Evolutionary conservation across 2,329 filamentous ascomycete species (phyloP), one percentile per base, ranked within the genome.

Genomic region (Aspergillus pseudotamarii): DNA sequence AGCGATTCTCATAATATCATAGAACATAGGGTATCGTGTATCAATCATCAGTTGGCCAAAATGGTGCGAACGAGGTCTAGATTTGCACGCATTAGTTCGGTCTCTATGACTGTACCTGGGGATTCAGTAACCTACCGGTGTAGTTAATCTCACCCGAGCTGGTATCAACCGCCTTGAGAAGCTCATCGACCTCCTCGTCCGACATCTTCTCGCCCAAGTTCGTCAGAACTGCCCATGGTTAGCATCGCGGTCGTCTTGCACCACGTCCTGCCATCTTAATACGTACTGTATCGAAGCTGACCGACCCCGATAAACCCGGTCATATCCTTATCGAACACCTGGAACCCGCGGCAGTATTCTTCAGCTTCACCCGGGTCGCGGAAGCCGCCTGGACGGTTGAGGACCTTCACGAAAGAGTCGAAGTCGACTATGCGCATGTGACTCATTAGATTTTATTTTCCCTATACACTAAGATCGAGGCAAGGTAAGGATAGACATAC

Each of bases 201-300:
- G 91, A 92, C 93, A 99, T 97, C 86, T 98, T 98, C 89, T 99
- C 95, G 74, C 95, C 95, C 73, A 99, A 83, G 79, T 98, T 98
- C 62, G 95, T 99, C 75, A 99, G 83, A 78, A 99, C 94, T 85
- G 59, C 54, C 38, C 12, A 46, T 43, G 19, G 34, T 66, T 36
- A 64, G 61, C 41, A 55, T 58, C 48, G 6, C 11, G 2, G 4
- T 14, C 48, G 19, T n/a, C 34, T 4, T 50, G 11, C 5, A 45
- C 43, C 28, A 23, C 11, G 34, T 12, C 19, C 34, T 6, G 12
- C 12, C 14, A 48, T n/a, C 53, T 4, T 16, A 30, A 23, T 34
- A 76, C 79, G 61, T 75, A 85, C 83, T 88, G 83, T 99, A 99
- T 82, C 96, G 92, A 80, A 99, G 87, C 83, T 99, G 95, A 63